A percentile compares a stretch with the other conserved stretches of the same genome.
phyloP scores from a whole-genome alignment of 495 filamentous ascomycete species.

The Darksidea phi region DNA sequence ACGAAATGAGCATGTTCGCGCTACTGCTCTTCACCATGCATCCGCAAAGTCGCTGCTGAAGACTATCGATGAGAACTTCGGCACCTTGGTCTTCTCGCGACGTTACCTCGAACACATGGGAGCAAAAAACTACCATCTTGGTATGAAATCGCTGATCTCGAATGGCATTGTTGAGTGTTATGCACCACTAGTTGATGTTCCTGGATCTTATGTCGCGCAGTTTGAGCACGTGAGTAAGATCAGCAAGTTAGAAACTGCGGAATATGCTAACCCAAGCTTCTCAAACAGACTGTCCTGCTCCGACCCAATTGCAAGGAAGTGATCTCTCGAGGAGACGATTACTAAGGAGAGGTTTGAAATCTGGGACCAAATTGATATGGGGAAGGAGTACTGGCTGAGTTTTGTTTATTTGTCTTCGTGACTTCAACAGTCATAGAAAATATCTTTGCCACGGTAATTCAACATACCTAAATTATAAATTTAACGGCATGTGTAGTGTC shows the following conservation, averaged over 20 bases:
- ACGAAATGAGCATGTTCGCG: constrained; percentile 65
- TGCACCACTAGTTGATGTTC: constrained; percentile 53
- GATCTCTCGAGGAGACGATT: constrained; percentile 54
- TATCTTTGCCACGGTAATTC: no score
- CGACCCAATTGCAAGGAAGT: constrained; percentile 52
- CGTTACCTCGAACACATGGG: constrained; percentile 83
- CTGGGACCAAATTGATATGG: constrained; percentile 22
- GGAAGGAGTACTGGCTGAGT: constrained; percentile 5
- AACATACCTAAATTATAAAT: no score
- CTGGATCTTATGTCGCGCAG: constrained; percentile 59
- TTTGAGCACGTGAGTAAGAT: constrained; percentile 52
- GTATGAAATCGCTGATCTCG: constrained; percentile 49
- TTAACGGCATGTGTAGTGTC: no score
- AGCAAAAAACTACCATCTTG: constrained; percentile 83
- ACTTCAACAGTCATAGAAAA: constrained; percentile 33
- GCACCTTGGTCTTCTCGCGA: constrained; percentile 80
- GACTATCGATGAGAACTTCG: constrained; percentile 90
- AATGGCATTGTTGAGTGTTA: constrained; percentile 57
- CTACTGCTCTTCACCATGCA: constrained; percentile 52
- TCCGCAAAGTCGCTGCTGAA: constrained; percentile 80
- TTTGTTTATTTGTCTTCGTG: constrained; percentile 27
- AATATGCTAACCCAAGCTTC: constrained; percentile 18
- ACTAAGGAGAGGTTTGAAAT: constrained; percentile 33
- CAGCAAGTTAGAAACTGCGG: constrained; percentile 39
- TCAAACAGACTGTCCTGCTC: constrained; percentile 49